phyloP scores from a whole-genome alignment of 2,329 filamentous ascomycete species.

The Stachybotrys chartarum region DNA sequence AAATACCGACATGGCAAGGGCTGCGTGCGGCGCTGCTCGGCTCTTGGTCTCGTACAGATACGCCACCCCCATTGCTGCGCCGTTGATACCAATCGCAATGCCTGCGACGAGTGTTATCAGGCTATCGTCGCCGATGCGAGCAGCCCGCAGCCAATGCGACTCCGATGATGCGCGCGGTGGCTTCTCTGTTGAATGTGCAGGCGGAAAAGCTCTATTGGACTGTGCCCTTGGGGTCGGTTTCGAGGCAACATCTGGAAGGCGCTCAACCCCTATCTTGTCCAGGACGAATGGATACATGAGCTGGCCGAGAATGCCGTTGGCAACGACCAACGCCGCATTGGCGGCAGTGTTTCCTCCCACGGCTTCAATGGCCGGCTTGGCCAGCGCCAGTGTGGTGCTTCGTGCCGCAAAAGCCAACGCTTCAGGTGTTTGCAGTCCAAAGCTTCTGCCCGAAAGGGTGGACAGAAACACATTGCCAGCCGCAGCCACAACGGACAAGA shows the following conservation, averaged over 20 bases:
- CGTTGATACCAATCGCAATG: slow-evolving; percentile 49
- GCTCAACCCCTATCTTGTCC: slow-evolving; percentile 16
- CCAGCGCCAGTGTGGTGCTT: slow-evolving; percentile 42
- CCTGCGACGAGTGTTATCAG: slow-evolving; percentile 39
- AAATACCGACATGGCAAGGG: slow-evolving; percentile 50
- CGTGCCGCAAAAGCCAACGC: slow-evolving; percentile 41
- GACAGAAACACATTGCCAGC: slow-evolving; percentile 34
- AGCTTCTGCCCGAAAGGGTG: slow-evolving; percentile 24
- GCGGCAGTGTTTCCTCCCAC: slow-evolving; percentile 37
- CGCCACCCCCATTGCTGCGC: slow-evolving; percentile 52
- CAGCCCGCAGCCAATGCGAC: background rate
- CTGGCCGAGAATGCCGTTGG: slow-evolving; percentile 41
- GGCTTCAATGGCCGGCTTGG: slow-evolving; percentile 36
- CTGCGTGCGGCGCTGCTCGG: slow-evolving; percentile 47
- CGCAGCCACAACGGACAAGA: slow-evolving; percentile 29
- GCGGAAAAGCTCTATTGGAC: background rate
- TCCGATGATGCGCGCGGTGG: background rate
- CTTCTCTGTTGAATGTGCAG: background rate
- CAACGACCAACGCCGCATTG: slow-evolving; percentile 44
- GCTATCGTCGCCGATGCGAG: slow-evolving; percentile 15
- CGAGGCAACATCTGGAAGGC: background rate
- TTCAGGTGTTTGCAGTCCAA: slow-evolving; percentile 27
- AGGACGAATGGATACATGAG: slow-evolving; percentile 28
- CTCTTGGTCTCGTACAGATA: slow-evolving; percentile 48
- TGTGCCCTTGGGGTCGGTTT: background rate